phyloP scores from a whole-genome alignment of 768 basidiomycete genomes.

The Lactarius quietus region DNA sequence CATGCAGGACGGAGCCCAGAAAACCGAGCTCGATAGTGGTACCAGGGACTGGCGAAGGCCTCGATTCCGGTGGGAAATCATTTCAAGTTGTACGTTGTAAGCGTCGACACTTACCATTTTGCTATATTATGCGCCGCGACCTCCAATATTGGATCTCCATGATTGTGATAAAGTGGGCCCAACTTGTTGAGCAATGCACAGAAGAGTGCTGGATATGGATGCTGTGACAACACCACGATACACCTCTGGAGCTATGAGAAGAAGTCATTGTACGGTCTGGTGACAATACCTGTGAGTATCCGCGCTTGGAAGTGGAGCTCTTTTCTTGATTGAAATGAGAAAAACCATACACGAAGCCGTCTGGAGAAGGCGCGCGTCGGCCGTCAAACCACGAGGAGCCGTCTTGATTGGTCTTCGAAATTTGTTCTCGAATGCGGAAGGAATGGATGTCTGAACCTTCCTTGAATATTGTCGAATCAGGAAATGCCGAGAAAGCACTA shows the following conservation, averaged over 20 bases:
- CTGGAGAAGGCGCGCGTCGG: constrained; percentile 41
- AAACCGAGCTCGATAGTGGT: constrained; percentile 75
- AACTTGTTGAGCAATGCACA: constrained; percentile 60
- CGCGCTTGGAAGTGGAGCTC: constrained; percentile 65
- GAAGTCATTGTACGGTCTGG: constrained; percentile 1
- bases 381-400: constrained; percentile 28
- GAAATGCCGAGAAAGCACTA: constrained; percentile 91
- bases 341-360: constrained; percentile 76
- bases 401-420: constrained; percentile 22
- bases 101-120: constrained; percentile 56
- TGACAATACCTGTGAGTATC: constrained; percentile 68
- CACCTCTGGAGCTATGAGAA: constrained; percentile 49
- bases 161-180: constrained; percentile 68
- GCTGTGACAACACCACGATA: constrained; percentile 75
- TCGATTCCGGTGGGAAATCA: constrained; percentile 43
- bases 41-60: constrained; percentile 74
- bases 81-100: background rate
- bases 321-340: constrained; percentile 70
- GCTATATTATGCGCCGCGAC: constrained; percentile 83
- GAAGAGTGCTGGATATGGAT: constrained; percentile 82
- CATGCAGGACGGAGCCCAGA: constrained; percentile 68
- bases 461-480: constrained; percentile 82
- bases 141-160: constrained; percentile 80
- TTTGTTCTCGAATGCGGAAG: constrained; percentile 67
- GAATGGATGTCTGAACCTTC: constrained; percentile 83